Base-by-base conservation (phyloP, 495 filamentous ascomycete genomes). In the Symbiotaphrina buchneri region DNA sequence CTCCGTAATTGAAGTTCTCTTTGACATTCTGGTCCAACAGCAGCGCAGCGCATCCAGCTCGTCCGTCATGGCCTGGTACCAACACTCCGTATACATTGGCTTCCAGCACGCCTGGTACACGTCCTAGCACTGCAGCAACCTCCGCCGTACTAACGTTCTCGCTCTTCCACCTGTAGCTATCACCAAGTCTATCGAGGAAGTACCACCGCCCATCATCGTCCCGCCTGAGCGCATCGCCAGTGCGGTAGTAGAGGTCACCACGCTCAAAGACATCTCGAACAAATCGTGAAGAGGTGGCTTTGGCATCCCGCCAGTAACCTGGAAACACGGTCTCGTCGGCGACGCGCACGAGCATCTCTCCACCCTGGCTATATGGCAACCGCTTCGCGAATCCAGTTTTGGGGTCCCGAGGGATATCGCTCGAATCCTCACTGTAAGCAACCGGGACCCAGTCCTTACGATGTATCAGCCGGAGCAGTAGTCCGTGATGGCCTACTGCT, bases 131-230 rank as follows among this genome's bases (percentile, higher is more conserved):
- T 40, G 76, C 66, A 5, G 69, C 58, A 0, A 85, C 77, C 47
- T 85, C 77, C 18, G 72, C 70, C 0, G 78, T 84, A 15, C 66
- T 71, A 31, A 85, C 76, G 42, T 85, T 85, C 50, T 83, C 78
- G 34, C 65, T 66, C 47, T 84, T 85, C 77, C 77, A 85, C 3
- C 77, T 59, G 51, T 72, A 85, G 0, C 77, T 85, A 45, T 85
- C 78, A 1, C 78, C 78, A 0, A 83, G 52, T 21, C 66, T 60
- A 46, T 87, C 79, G 15, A 78, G 41, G 47, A 87, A 87, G 45
- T 61, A 81, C 76, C 75, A 82, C 10, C 72, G 54, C 0, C 79
- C 79, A 33, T 84, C 76, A 3, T 39, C 40, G 11, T 63, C 58
- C 10, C 71, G 55, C 3, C 71, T 49, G 19, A 83, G 45, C 4